These are phyloP conservation scores for Naganishia kalamii DNA, from an alignment of 768 basidiomycete genomes.

Conservation along the genomic window DNA sequence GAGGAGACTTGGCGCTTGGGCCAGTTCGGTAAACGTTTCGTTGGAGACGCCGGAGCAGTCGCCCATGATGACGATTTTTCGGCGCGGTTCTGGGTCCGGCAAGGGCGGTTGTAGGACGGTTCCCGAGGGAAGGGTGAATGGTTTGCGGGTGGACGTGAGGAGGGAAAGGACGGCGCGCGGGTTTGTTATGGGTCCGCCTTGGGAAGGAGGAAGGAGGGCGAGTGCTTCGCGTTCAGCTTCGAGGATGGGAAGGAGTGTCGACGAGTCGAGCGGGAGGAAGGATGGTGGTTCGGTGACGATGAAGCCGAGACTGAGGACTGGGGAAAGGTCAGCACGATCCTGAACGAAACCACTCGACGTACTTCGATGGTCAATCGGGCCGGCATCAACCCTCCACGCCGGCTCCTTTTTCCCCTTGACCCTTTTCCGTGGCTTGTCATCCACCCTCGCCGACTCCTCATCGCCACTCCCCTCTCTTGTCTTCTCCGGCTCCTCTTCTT, in stretches of 20 bases:
- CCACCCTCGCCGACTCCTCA: neutral
- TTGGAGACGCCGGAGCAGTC: slow-evolving; percentile 43
- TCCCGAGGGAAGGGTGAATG: slow-evolving; percentile 40
- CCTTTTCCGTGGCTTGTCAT: neutral
- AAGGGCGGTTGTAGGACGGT: slow-evolving; percentile 35
- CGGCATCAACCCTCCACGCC: slow-evolving; percentile 39
- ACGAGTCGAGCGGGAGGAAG: slow-evolving; percentile 35
- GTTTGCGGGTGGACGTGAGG: slow-evolving; percentile 36
- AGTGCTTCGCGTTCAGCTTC: slow-evolving; percentile 34
- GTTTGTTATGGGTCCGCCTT: slow-evolving; percentile 31
- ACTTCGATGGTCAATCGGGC: slow-evolving; percentile 44
- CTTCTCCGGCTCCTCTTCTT: slow-evolving; percentile 15
- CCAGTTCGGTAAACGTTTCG: slow-evolving; percentile 30
- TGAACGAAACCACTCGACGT: slow-evolving; percentile 6
- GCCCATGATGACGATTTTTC: slow-evolving; percentile 44
- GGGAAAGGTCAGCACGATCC: neutral
- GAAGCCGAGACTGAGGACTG: slow-evolving; percentile 42
- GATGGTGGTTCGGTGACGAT: slow-evolving; percentile 39
- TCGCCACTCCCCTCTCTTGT: neutral
- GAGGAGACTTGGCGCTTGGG: slow-evolving; percentile 38
- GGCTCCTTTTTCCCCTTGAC: neutral
- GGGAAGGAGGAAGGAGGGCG: slow-evolving; percentile 26
- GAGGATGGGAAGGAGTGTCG: slow-evolving; percentile 34
- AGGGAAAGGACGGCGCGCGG: slow-evolving; percentile 38
- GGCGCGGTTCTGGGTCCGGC: slow-evolving; percentile 21